Conservation (phyloP, 345 rosid genomes). For the Euphorbia lathyris region DNA sequence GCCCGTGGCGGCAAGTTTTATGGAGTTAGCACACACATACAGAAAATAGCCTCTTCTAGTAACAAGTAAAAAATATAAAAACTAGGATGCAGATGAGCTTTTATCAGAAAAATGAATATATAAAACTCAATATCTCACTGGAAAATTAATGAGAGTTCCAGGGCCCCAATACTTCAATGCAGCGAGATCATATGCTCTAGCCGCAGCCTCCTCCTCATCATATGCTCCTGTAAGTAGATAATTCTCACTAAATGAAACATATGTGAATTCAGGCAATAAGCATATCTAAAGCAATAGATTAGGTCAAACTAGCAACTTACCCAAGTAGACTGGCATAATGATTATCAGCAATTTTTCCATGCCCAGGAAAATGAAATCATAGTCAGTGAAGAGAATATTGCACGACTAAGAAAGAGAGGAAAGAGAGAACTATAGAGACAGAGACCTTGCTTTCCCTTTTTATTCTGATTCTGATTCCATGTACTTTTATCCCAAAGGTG, state of each 20-base stretch:
- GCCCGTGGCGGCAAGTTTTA: too few relatives aligned
- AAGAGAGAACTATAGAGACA: slow-evolving; percentile 5
- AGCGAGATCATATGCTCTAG: slow-evolving; percentile 98
- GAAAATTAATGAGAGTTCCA: slow-evolving; percentile 95
- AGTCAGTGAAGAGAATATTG: slow-evolving; percentile 28
- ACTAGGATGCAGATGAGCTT: neutral
- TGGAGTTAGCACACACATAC: too few relatives aligned
- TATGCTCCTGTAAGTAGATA: slow-evolving; percentile 71
- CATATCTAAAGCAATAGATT: slow-evolving; percentile 6
- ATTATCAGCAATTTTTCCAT: slow-evolving; percentile 32
- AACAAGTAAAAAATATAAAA: neutral
- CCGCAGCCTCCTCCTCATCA: slow-evolving; percentile 99
- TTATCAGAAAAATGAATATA: too few relatives aligned
- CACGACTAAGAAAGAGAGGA: neutral
- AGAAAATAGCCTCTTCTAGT: neutral
- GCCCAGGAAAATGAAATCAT: slow-evolving; percentile 26
- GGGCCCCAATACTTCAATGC: slow-evolving; percentile 99
- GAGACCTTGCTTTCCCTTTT: slow-evolving; percentile 97
- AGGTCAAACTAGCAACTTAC: slow-evolving; percentile 39
- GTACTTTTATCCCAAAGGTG: slow-evolving; percentile 99
- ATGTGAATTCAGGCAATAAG: slow-evolving; percentile 5
- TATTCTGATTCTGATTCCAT: slow-evolving; percentile 98
- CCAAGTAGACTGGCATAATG: slow-evolving; percentile 73
- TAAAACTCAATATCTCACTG: slow-evolving; percentile 42
- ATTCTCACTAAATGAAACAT: slow-evolving; percentile 9